Conservation (phyloP, 2,329 filamentous ascomycete species). For the Huntiella omanensis region DNA sequence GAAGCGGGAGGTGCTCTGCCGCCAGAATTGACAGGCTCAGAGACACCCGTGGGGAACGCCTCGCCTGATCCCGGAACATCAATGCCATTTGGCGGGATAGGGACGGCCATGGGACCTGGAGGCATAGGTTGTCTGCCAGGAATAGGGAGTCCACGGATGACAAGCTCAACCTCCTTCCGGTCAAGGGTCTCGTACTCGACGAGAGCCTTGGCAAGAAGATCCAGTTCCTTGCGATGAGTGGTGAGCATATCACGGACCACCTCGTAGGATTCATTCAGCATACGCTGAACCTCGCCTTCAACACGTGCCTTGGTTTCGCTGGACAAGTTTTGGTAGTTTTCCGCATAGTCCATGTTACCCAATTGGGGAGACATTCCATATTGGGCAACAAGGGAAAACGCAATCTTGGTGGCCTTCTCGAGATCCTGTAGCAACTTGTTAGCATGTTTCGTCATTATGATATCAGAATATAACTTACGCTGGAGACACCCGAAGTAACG, state of each 20-base stretch:
- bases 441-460: constrained; percentile 11
- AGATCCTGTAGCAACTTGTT: constrained; percentile 46
- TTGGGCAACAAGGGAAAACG: constrained; percentile 72
- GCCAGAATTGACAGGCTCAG: constrained; percentile 4
- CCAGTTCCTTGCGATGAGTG: constrained; percentile 64
- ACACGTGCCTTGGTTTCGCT: constrained; percentile 73
- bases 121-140: constrained; percentile 37
- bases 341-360: constrained; percentile 74
- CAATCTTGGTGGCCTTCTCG: constrained; percentile 58
- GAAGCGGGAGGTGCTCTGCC: constrained; percentile 7
- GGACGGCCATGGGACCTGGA: constrained; percentile 39
- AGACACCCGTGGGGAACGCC: constrained; percentile 7
- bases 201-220: constrained; percentile 70
- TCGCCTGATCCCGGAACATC: constrained; percentile 9
- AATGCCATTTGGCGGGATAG: constrained; percentile 8
- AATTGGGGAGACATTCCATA: constrained; percentile 79
- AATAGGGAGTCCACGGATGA: constrained; percentile 72
- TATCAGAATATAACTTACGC: constrained; percentile 30
- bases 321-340: constrained; percentile 64
- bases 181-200: constrained; percentile 88
- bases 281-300: constrained; percentile 69
- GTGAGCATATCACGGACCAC: constrained; percentile 55
- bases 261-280: constrained; percentile 63
- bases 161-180: constrained; percentile 75
- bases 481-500: constrained; percentile 73